Evolutionary conservation across 306 rosid genomes (phyloP).

Genomic region (Casuarina glauca): DNA sequence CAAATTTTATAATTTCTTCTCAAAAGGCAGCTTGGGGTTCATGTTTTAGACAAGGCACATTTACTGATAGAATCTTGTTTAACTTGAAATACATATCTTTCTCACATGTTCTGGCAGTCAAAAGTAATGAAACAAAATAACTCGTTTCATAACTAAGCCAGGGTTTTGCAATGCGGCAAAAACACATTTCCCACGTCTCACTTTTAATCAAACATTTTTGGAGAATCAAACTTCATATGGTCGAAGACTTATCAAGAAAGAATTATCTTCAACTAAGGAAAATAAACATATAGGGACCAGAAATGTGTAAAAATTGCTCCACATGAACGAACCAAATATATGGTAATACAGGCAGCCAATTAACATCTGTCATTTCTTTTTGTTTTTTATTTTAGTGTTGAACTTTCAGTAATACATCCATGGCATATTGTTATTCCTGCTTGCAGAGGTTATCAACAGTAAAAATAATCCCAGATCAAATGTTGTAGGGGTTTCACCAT

Average conservation of each 20-base stretch:
- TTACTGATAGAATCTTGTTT: background rate
- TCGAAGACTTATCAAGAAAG: background rate
- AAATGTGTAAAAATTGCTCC: background rate
- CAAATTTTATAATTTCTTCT: background rate
- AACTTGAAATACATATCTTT: background rate
- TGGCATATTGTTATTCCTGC: background rate
- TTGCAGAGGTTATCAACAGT: background rate
- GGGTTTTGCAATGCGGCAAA: background rate
- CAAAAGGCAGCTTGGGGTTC: background rate
- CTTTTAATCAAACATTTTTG: background rate
- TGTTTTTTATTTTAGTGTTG: background rate
- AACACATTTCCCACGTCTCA: background rate
- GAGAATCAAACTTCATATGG: background rate
- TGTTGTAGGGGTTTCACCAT: background rate
- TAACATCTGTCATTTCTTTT: background rate
- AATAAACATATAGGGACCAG: background rate
- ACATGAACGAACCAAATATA: background rate
- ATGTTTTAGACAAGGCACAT: background rate
- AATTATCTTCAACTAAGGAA: background rate
- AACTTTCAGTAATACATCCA: background rate
- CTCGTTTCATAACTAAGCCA: background rate
- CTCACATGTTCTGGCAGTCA: background rate
- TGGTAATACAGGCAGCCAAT: background rate
- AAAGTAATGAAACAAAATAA: background rate
- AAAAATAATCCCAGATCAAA: background rate